Conservation (phyloP, 495 filamentous ascomycete species). For the Friedmanniomyces endolithicus region DNA sequence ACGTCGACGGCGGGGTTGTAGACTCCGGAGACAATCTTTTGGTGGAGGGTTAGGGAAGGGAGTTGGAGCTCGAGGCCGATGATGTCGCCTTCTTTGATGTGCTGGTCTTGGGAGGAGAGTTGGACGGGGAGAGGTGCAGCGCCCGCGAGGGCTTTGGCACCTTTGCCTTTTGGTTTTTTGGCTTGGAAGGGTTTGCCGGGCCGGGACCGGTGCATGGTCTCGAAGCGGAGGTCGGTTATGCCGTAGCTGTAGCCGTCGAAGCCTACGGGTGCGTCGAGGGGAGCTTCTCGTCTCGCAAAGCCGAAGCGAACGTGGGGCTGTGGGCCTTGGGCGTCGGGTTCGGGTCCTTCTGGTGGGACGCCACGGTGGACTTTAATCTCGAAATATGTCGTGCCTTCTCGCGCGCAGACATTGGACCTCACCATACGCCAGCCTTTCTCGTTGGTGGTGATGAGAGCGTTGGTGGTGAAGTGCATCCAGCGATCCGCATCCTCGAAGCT, state of each 20-base stretch:
- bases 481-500: slow-evolving; percentile 85
- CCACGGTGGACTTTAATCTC: slow-evolving; percentile 79
- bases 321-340: slow-evolving; percentile 21
- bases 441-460: slow-evolving; percentile 53
- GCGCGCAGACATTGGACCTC: slow-evolving; percentile 75
- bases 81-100: slow-evolving; percentile 70
- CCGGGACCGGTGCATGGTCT: slow-evolving; percentile 87
- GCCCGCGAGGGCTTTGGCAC: slow-evolving; percentile 43
- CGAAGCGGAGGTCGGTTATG: slow-evolving; percentile 73
- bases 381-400: slow-evolving; percentile 89
- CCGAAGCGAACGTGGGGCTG: slow-evolving; percentile 69
- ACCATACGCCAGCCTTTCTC: slow-evolving; percentile 75
- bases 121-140: slow-evolving; percentile 24
- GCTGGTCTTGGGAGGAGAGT: slow-evolving; percentile 25
- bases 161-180: slow-evolving; percentile 27
- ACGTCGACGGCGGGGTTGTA: slow-evolving; percentile 75
- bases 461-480: slow-evolving; percentile 55
- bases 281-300: slow-evolving; percentile 80
- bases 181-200: slow-evolving; percentile 72
- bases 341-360: slow-evolving; percentile 36
- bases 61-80: slow-evolving; percentile 89
- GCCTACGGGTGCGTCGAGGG: slow-evolving; percentile 82
- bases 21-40: slow-evolving; percentile 71
- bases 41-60: slow-evolving; percentile 70
- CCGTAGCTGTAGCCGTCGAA: slow-evolving; percentile 96